Conservation (phyloP, 768 basidiomycete species). For the Leccinum subtestaceum region DNA sequence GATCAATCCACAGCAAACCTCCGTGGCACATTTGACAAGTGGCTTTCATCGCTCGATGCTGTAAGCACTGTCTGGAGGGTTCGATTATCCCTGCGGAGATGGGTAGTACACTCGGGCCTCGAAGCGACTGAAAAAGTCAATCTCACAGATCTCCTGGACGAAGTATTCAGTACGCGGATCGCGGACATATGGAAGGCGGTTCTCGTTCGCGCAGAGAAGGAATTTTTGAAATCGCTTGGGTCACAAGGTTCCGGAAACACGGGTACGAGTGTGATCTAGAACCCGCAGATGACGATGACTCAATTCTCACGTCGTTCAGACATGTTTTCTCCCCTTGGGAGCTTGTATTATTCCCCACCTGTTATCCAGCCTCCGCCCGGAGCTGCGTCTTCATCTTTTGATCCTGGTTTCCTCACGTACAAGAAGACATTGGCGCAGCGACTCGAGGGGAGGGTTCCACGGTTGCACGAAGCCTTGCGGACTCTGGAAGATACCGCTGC, state of each 20-base stretch:
- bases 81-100: slow-evolving; percentile 49
- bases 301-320: slow-evolving; percentile 37
- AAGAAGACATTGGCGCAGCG: slow-evolving; percentile 57
- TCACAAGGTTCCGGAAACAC: slow-evolving; percentile 16
- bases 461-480: slow-evolving; percentile 56
- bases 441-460: slow-evolving; percentile 60
- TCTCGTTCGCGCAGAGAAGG: slow-evolving; percentile 42
- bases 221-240: slow-evolving; percentile 44
- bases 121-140: slow-evolving; percentile 43
- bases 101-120: slow-evolving; percentile 45
- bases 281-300: neutral
- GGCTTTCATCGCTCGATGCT: slow-evolving; percentile 58
- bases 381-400: slow-evolving; percentile 32
- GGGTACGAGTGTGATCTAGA: slow-evolving; percentile 15
- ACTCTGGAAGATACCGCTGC: slow-evolving; percentile 43
- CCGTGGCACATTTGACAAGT: slow-evolving; percentile 44
- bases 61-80: slow-evolving; percentile 72
- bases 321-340: slow-evolving; percentile 43
- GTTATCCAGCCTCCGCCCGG: slow-evolving; percentile 45
- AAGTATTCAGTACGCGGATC: slow-evolving; percentile 52
- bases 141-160: slow-evolving; percentile 49
- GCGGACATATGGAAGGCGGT: slow-evolving; percentile 55
- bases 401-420: slow-evolving; percentile 59
- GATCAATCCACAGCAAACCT: slow-evolving; percentile 46
- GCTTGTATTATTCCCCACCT: slow-evolving; percentile 54